Base-by-base conservation (phyloP, 139 green algal genomes). In the Chlamydomonas incerta region DNA sequence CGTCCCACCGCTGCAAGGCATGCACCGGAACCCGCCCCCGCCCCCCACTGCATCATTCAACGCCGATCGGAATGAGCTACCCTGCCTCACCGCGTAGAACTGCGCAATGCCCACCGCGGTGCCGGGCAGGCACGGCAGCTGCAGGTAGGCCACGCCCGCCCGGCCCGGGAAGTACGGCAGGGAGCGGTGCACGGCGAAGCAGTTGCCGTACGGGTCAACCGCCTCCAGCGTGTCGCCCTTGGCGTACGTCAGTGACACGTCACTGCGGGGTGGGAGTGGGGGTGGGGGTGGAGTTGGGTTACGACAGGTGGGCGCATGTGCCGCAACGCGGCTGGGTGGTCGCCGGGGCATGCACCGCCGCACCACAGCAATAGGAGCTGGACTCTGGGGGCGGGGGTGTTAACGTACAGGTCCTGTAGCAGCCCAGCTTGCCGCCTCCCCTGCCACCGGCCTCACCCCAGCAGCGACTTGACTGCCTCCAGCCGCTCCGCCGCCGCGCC, bases 141-240 rank as follows among this genome's bases (percentile, higher is more conserved):
- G 74, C 74, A 81, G 10, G 55, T 81, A 81, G 23, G 74, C 74
- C 24, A 81, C 47, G 74, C 74, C 74, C 21, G 37, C 26, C 3
- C 34, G 33, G 23, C 57, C 74, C 29, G 74, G 74, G 34, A 71
- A 81, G 74, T 81, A 55, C 74, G 74, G 74, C 57, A 81, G 57
- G 55, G 21, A 41, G n/a, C 50, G 47, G 55, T 85, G 79, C 41
- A 85, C 68, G 79, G 35, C 52, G 50, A 76, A 85, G 21, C n/a
- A 69, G n/a, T 76, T 74, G 52, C 79, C 79, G 68, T 76, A 85
- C 41, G 79, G 79, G 55, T 85, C 79, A 10, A 69, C 46, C 21
- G 33, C 79, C 66, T 85, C 79, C 8, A 85, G 79, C 66, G 66
- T 85, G 79, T 85, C 65, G 66, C 52, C 46, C 10, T 47, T 33